Conservation (phyloP, 768 basidiomycete species). For the Phlebiopsis flavidoalba region DNA sequence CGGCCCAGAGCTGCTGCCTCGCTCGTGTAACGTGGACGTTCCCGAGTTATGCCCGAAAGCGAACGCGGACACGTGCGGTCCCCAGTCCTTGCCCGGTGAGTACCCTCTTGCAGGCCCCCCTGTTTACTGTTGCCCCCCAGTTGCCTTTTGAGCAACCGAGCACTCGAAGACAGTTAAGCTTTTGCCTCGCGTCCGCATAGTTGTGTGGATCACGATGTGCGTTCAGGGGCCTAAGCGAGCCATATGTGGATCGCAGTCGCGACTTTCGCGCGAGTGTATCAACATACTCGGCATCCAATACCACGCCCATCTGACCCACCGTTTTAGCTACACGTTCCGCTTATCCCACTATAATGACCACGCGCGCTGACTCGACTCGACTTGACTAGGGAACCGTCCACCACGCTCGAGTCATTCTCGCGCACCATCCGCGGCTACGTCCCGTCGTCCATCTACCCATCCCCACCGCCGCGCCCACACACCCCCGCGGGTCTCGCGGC, state of each 20-base stretch:
- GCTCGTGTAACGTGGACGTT: not conserved
- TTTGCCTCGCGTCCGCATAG: too few relatives aligned
- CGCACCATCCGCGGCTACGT: constrained; percentile 51
- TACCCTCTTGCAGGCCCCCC: not conserved
- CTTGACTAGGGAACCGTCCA: constrained; percentile 38
- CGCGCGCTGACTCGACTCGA: not conserved
- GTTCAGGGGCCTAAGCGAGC: too few relatives aligned
- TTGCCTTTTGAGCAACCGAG: too few relatives aligned
- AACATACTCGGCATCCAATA: too few relatives aligned
- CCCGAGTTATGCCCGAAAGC: not conserved
- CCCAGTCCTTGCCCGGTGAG: constrained; percentile 21
- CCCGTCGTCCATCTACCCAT: constrained; percentile 47
- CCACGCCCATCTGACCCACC: too few relatives aligned
- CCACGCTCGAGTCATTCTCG: constrained; percentile 48
- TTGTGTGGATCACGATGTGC: too few relatives aligned
- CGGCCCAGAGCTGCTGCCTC: not conserved
- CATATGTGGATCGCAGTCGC: too few relatives aligned
- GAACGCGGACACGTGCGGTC: constrained; percentile 18
- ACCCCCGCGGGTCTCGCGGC: constrained; percentile 45
- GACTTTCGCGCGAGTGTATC: too few relatives aligned
- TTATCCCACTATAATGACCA: too few relatives aligned
- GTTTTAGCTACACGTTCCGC: too few relatives aligned
- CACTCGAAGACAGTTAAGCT: too few relatives aligned
- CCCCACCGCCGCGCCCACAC: constrained; percentile 40
- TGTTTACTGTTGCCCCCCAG: too few relatives aligned